A percentile compares a stretch with the other conserved stretches of the same genome.
Evolutionary conservation across 164 flowering plant genomes (phyloP).

Genomic region (Vitis rotundifolia): DNA sequence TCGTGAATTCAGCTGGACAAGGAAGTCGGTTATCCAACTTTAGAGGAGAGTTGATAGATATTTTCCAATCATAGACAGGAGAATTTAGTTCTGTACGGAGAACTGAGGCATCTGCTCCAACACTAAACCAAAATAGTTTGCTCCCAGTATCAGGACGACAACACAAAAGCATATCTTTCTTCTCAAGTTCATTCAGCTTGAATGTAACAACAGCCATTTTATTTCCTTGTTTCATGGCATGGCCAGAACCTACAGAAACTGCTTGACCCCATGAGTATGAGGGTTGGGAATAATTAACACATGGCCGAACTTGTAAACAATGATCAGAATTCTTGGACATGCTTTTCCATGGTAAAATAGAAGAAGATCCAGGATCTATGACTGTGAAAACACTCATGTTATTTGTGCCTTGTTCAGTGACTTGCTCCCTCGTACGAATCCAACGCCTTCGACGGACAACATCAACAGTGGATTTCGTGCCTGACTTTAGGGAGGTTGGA

Average conservation of each 20-base stretch:
- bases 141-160: constrained; percentile 46
- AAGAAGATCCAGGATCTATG: constrained; percentile 70
- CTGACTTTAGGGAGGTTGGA: constrained; percentile 47
- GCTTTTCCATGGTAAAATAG: constrained; percentile 85
- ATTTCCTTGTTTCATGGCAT: constrained; percentile 42
- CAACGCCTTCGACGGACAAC: constrained; percentile 72
- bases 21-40: constrained; percentile 95
- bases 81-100: constrained; percentile 85
- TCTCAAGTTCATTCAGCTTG: constrained; percentile 80
- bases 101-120: constrained; percentile 86
- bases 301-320: constrained; percentile 82
- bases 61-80: constrained; percentile 97
- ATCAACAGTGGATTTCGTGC: constrained; percentile 50
- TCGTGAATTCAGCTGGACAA: constrained; percentile 75
- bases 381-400: constrained; percentile 23
- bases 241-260: constrained; percentile 47
- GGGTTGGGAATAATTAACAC: constrained; percentile 38
- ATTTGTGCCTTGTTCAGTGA: constrained; percentile 16
- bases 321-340: constrained; percentile 51
- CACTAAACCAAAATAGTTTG: constrained; percentile 75
- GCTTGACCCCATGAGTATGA: constrained; percentile 72
- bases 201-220: constrained; percentile 37
- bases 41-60: constrained; percentile 82
- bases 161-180: constrained; percentile 74
- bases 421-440: constrained; percentile 58